Evolutionary conservation across 2,329 filamentous ascomycete genomes (phyloP), one percentile per base, ranked within the genome.

Genomic region (Alternaria brassicicola): DNA sequence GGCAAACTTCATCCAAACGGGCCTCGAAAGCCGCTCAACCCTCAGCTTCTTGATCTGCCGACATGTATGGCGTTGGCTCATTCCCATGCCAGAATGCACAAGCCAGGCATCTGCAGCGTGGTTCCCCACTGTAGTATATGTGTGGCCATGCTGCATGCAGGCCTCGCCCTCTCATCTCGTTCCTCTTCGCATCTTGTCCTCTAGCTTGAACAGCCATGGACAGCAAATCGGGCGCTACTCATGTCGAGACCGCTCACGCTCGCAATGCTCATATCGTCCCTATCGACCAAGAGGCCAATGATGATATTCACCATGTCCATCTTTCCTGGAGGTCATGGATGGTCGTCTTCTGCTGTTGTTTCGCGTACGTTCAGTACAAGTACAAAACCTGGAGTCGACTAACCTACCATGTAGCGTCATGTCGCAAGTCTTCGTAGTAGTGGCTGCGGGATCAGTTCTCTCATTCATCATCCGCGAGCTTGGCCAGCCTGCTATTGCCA

Each of bases 301-400:
- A 76, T 43, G 55, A 73, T 39, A 64, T 53, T 4, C 59, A 52
- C 15, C 83, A 83, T 63, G 73, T 86, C 61, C 72, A 81, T 46
- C 72, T 86, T 12, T 81, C 82, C 38, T 86, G 84, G 84, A 78
- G 83, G 61, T 85, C 83, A 53, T 86, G 83, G 83, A 65, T 80
- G 9, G 79, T 81, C 1, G 79, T 82, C 23, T 80, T 81, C 49
- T 70, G 85, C 19, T 82, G 81, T 17, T 85, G 82, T 61, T 86
- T 85, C 57, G 76, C 75, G 70, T 74, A 63, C 17, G 70, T 10
- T 5, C 33, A 8, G 4, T 7, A 17, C 19, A 7, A 6, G 6
- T 10, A 12, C 3, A 61, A 76, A 76, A 6, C 26, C 1, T 13
- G 28, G 1, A 6, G 6, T 9, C 2, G n/a, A 26, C 57, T 67